phyloP scores from a whole-genome alignment of 2,329 filamentous ascomycete species.

The Cladobotryum mycophilum region DNA sequence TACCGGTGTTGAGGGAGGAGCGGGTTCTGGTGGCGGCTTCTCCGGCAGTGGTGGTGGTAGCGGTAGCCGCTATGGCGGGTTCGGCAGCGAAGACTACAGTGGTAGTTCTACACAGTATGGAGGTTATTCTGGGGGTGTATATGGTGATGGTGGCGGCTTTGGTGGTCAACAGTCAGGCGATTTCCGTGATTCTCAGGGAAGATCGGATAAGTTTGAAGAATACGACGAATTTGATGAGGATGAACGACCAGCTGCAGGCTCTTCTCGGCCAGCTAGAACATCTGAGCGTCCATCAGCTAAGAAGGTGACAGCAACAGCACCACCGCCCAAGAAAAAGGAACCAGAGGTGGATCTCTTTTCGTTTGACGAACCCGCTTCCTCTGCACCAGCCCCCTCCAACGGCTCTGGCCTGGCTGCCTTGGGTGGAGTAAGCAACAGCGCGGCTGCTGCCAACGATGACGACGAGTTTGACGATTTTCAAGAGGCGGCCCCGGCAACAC shows the following conservation, averaged over 20 bases:
- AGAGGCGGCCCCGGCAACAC: conserved; percentile 62
- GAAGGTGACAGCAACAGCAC: conserved; percentile 51
- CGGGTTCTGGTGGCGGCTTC: conserved; percentile 53
- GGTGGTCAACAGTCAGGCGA: conserved; percentile 66
- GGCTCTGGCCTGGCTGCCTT: conserved; percentile 43
- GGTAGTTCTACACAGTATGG: conserved; percentile 47
- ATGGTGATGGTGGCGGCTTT: conserved; percentile 93
- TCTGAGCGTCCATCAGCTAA: conserved; percentile 27
- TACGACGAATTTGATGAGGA: conserved; percentile 95
- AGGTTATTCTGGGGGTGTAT: conserved; percentile 66
- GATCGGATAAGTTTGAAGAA: conserved; percentile 81
- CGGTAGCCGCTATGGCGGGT: conserved; percentile 71
- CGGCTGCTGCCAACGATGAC: conserved; percentile 51
- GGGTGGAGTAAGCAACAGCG: conserved; percentile 17
- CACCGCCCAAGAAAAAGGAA: conserved; percentile 72
- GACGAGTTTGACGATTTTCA: conserved; percentile 98
- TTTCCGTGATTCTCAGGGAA: conserved; percentile 56
- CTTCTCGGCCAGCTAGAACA: conserved; percentile 37
- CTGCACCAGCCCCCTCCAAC: conserved; percentile 40
- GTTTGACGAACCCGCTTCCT: conserved; percentile 67
- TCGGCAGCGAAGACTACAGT: conserved; percentile 77
- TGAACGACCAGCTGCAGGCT: conserved; percentile 38
- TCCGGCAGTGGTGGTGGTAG: conserved; percentile 36
- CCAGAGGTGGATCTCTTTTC: conserved; percentile 91
- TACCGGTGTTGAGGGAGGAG: conserved; percentile 82